phyloP scores from a whole-genome alignment of 768 basidiomycete species.

The Coprinellus aureogranulatus region DNA sequence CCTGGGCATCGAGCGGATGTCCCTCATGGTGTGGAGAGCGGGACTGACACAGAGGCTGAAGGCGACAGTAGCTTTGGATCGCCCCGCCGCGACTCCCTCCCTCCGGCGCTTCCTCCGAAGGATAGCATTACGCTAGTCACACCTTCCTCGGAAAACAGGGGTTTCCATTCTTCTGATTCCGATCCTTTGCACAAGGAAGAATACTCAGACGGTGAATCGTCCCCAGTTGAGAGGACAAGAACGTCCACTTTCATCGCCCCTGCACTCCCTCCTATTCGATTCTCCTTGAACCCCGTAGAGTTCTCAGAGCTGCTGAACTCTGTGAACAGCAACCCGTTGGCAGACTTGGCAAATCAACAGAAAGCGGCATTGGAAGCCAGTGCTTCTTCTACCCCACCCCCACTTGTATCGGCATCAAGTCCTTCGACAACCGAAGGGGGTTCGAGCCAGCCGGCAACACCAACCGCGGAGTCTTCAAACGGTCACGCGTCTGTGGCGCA shows the following conservation, averaged over 20 bases:
- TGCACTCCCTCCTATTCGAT: constrained; percentile 85
- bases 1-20: constrained; percentile 68
- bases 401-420: constrained; percentile 29
- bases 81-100: constrained; percentile 18
- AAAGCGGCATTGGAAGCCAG: constrained; percentile 26
- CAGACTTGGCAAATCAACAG: constrained; percentile 44
- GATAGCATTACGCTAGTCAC: constrained; percentile 6
- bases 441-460: constrained; percentile 4
- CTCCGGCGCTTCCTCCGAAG: constrained; percentile 49
- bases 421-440: constrained; percentile 20
- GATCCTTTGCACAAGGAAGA: constrained; percentile 41
- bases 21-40: constrained; percentile 70
- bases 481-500: constrained; percentile 2
- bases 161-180: constrained; percentile 14
- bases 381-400: constrained; percentile 31
- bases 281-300: constrained; percentile 81
- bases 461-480: constrained; percentile 7
- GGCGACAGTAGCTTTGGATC: constrained; percentile 33
- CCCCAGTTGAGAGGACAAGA: constrained; percentile 64
- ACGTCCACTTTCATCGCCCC: constrained; percentile 82
- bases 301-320: constrained; percentile 72
- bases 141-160: not conserved
- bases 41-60: constrained; percentile 69
- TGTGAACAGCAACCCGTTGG: constrained; percentile 50
- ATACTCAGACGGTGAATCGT: constrained; percentile 37